Evolutionary conservation across 371 early-diverging fungal genomes (phyloP).

Genomic region (Catenaria anguillulae): DNA sequence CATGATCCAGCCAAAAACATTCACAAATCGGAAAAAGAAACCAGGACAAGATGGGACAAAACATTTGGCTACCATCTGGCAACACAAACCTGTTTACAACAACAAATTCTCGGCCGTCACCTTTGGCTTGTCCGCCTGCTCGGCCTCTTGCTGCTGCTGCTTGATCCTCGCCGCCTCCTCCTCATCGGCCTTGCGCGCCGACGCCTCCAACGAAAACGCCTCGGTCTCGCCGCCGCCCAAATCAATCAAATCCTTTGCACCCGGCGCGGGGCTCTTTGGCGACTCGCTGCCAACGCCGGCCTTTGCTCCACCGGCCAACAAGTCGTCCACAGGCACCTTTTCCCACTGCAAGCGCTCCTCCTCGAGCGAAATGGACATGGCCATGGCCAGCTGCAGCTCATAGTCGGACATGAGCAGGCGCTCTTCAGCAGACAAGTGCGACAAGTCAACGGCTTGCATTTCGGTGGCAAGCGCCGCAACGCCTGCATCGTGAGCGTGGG

Average conservation of each 20-base stretch:
- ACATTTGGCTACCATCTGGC: too few species aligned
- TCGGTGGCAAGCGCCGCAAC: background rate
- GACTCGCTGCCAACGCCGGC: background rate
- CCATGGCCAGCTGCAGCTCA: slow-evolving; percentile 7
- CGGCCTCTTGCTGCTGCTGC: too few species aligned
- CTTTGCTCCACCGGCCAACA: background rate
- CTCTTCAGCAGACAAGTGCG: background rate
- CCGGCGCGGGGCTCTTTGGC: background rate
- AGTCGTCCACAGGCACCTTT: background rate
- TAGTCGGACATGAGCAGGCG: slow-evolving; percentile 3
- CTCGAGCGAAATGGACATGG: slow-evolving; percentile 2
- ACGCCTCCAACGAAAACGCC: background rate
- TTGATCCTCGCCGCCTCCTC: too few species aligned
- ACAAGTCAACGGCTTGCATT: background rate
- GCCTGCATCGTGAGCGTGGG: background rate
- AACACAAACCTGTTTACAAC: too few species aligned
- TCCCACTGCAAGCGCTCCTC: background rate
- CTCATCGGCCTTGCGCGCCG: background rate
- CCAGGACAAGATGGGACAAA: too few species aligned
- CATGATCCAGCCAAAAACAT: too few species aligned
- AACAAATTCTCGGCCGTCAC: too few species aligned
- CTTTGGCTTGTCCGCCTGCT: too few species aligned
- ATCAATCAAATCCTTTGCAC: background rate
- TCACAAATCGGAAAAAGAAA: too few species aligned
- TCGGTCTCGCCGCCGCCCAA: background rate